Conservation (phyloP, 495 filamentous ascomycete species). For the Extremus antarcticus region DNA sequence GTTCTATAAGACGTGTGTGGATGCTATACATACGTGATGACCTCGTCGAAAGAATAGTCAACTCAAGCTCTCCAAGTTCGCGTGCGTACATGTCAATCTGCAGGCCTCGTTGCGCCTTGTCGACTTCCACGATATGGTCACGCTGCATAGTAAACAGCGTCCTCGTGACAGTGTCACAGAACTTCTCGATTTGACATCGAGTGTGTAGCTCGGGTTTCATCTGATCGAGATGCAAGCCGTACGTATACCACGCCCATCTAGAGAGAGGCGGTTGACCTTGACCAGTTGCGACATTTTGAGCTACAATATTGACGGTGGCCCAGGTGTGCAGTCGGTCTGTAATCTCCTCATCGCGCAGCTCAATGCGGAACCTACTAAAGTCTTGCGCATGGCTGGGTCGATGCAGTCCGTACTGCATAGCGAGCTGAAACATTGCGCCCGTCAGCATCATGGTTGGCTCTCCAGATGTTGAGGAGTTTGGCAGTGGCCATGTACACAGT, state of each 20-base stretch:
- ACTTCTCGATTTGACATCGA: slow-evolving; percentile 67
- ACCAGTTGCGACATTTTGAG: slow-evolving; percentile 78
- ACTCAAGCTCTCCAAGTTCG: slow-evolving; percentile 19
- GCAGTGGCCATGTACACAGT: slow-evolving; percentile 84
- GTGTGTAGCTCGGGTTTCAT: slow-evolving; percentile 25
- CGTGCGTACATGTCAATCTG: slow-evolving; percentile 18
- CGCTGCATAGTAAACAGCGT: slow-evolving; percentile 59
- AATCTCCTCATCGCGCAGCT: slow-evolving; percentile 74
- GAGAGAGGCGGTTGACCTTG: slow-evolving; percentile 86
- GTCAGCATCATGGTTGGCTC: slow-evolving; percentile 86
- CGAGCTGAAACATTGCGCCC: slow-evolving; percentile 86
- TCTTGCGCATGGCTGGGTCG: slow-evolving; percentile 83
- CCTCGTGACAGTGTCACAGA: slow-evolving; percentile 77
- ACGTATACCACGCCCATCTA: slow-evolving; percentile 37
- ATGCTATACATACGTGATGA: slow-evolving; percentile 2
- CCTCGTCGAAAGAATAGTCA: slow-evolving; percentile 14
- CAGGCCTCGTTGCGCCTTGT: slow-evolving; percentile 17
- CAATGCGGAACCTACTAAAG: slow-evolving; percentile 71
- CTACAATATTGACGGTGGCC: slow-evolving; percentile 86
- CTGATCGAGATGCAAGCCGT: slow-evolving; percentile 18
- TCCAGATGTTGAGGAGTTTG: slow-evolving; percentile 71
- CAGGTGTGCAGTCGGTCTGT: slow-evolving; percentile 79
- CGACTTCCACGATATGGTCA: slow-evolving; percentile 20
- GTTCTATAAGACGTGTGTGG: neutral
- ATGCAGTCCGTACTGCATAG: slow-evolving; percentile 83